Evolutionary conservation across 257 asterid species (phyloP), one percentile per base, ranked within the genome.

Genomic region (Fraxinus pennsylvanica): DNA sequence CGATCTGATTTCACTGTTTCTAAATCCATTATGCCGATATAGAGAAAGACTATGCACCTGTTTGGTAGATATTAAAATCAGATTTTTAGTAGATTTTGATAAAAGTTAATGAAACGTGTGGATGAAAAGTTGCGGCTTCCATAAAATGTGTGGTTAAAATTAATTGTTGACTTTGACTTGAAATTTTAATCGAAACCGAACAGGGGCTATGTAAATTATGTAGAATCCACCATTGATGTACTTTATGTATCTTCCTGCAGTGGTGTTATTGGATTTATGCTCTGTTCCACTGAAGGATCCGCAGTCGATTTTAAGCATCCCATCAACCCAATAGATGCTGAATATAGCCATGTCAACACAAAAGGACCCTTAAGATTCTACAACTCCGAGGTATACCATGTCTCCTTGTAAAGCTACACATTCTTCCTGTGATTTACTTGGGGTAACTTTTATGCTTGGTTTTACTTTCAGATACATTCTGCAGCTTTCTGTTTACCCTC

Each of bases 401-500:
- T 1, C 14, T 15, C 41, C 3, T 33, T 43, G 72, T 71, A 22
- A 32, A 65, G 70, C 52, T 13, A 43, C 30, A 2, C 68, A n/a
- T 75, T 54, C 27, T 39, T 82, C 65, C 29, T 12, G 22, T 13
- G 38, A 15, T 33, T 36, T 12, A 3, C 50, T 27, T n/a, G 7
- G 17, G 33, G 32, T 67, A 35, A 63, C 36, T 14, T 74, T 15
- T 73, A 14, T 68, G 13, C 21, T 72, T 33, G 15, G 21, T 83
- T 32, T 6, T 72, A 50, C 68, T 15, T 59, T 12, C 90, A 92
- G 99, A 87, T 95, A 78, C 97, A 95, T 83, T 86, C 94, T 65
- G 98, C 99, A 0, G 98, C 99, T 10, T 95, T 95, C 93, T 91
- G 97, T 77, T 84, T 96, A 79, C 99, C 99, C 14, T 86, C 98